These are phyloP conservation scores for Houttuynia cordata DNA, from an alignment of 164 flowering plant species.

Conservation along the genomic window DNA sequence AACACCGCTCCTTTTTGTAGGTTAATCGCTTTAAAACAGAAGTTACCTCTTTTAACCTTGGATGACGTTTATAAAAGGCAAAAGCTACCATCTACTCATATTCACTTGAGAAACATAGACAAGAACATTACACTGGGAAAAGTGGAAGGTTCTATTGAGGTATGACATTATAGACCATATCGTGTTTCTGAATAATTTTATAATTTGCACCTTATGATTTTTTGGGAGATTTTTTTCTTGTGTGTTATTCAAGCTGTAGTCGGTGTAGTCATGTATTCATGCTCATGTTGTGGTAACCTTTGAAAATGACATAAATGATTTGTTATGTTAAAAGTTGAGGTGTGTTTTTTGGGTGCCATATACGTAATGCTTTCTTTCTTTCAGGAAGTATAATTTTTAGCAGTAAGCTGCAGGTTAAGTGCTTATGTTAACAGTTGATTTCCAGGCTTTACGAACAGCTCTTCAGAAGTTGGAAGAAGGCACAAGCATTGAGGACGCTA, in stretches of 20 bases:
- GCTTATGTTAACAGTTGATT: not conserved
- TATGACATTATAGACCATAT: constrained; percentile 8
- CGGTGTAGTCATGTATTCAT: too few relatives aligned
- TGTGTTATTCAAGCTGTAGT: too few relatives aligned
- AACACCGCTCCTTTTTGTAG: constrained; percentile 23
- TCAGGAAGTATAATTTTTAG: not conserved
- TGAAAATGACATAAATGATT: too few relatives aligned
- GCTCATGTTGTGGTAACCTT: too few relatives aligned
- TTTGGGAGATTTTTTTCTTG: too few relatives aligned
- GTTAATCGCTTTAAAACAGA: constrained; percentile 34
- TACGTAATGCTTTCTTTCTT: not conserved
- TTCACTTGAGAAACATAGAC: constrained; percentile 30
- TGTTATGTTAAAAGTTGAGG: too few relatives aligned
- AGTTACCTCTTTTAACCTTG: constrained; percentile 32
- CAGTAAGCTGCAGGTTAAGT: not conserved
- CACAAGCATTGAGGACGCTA: constrained; percentile 54
- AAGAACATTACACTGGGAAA: constrained; percentile 56
- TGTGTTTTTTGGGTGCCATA: not conserved
- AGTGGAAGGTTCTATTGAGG: constrained; percentile 70
- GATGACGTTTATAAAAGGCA: constrained; percentile 35
- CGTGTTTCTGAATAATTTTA: not conserved
- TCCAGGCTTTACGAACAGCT: constrained; percentile 69
- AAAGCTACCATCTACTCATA: constrained; percentile 40
- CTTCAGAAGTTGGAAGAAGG: constrained; percentile 47
- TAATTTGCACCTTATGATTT: not conserved